Conservation (phyloP, 2,329 filamentous ascomycete genomes). For the Alternaria longipes region DNA sequence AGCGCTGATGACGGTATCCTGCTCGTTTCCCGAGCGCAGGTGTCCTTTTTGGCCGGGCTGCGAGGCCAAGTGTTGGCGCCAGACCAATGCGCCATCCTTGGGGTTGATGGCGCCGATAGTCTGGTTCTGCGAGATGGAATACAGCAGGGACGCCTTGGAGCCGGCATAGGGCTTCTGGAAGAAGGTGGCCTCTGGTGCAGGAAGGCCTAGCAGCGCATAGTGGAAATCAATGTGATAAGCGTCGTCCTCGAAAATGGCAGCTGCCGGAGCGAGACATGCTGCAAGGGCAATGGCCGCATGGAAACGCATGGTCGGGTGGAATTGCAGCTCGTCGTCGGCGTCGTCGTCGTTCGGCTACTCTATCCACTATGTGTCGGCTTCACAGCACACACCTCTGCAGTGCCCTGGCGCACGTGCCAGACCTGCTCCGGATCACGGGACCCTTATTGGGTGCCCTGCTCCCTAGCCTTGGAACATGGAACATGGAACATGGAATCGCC, state of each 20-base stretch:
- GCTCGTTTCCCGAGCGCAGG: constrained; percentile 78
- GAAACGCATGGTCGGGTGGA: constrained; percentile 48
- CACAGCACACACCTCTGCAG: not conserved
- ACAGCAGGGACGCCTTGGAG: constrained; percentile 88
- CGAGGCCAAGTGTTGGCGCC: constrained; percentile 78
- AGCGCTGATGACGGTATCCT: constrained; percentile 79
- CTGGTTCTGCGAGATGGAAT: constrained; percentile 85
- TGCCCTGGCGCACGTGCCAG: constrained; percentile 5
- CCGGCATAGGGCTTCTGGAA: constrained; percentile 86
- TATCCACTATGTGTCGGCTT: not conserved
- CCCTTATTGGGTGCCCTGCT: constrained; percentile 5
- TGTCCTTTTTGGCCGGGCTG: constrained; percentile 51
- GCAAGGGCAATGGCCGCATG: constrained; percentile 47
- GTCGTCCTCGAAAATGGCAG: constrained; percentile 87
- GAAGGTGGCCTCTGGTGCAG: constrained; percentile 85
- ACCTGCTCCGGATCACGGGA: constrained; percentile 6
- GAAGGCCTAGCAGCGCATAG: constrained; percentile 84
- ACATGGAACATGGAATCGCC: not conserved
- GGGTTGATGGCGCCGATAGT: constrained; percentile 91
- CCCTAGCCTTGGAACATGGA: not conserved
- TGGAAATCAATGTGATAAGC: constrained; percentile 94
- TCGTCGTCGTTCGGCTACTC: constrained; percentile 2
- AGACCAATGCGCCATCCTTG: constrained; percentile 81
- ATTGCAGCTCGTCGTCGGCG: constrained; percentile 15
- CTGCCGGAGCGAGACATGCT: constrained; percentile 60